Evolutionary conservation across 2,329 filamentous ascomycete species (phyloP).

Genomic region (Pyrenophora seminiperda): DNA sequence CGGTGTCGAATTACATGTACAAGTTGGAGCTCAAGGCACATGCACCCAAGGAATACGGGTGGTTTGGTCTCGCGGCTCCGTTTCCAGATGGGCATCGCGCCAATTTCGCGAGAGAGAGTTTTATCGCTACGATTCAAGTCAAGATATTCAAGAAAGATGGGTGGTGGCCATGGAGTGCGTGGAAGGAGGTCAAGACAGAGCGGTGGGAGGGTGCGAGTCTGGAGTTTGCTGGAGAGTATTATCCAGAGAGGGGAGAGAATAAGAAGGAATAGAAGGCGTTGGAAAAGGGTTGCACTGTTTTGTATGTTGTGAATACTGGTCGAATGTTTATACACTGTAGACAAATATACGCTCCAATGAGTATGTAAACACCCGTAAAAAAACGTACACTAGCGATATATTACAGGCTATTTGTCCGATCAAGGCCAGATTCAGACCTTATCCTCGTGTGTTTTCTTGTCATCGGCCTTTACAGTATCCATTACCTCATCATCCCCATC

Average conservation of each 20-base stretch:
- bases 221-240: constrained; percentile 58
- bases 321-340: no score
- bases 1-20: constrained; percentile 46
- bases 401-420: no score
- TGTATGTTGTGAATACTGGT: no score
- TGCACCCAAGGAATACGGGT: constrained; percentile 50
- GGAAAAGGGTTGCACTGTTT: background rate
- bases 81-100: constrained; percentile 54
- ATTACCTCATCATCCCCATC: constrained; percentile 26
- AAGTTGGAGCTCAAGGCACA: constrained; percentile 50
- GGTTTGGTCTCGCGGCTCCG: constrained; percentile 54
- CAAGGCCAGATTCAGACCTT: constrained; percentile 7
- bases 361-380: no score
- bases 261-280: constrained; percentile 29
- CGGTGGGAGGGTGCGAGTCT: constrained; percentile 52
- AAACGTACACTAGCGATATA: no score
- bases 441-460: constrained; percentile 14
- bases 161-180: constrained; percentile 41
- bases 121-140: constrained; percentile 53
- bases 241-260: constrained; percentile 49
- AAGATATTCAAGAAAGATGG: constrained; percentile 49
- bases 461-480: constrained; percentile 13
- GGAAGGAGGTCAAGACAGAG: constrained; percentile 49
- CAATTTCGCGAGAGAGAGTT: constrained; percentile 55
- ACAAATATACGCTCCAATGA: no score